phyloP scores from a whole-genome alignment of 345 rosid species.

The Pistacia vera region DNA sequence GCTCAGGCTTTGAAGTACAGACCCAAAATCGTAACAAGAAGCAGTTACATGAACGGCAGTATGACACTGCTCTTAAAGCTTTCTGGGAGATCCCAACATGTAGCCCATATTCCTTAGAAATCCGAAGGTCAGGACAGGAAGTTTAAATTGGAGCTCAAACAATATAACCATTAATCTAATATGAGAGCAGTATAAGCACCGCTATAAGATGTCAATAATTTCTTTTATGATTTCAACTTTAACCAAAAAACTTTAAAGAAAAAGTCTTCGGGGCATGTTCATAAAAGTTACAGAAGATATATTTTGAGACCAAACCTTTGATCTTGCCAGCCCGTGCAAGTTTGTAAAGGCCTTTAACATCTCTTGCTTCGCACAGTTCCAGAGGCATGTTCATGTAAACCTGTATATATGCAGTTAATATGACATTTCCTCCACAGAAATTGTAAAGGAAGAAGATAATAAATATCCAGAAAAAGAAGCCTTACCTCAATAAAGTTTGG shows the following conservation, averaged over 20 bases:
- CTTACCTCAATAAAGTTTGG: conserved; percentile 79
- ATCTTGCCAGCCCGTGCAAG: conserved; percentile 93
- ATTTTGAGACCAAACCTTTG: conserved; percentile 48
- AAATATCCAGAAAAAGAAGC: background rate
- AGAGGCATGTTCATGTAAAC: conserved; percentile 92
- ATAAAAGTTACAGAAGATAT: background rate
- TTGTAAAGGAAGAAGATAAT: background rate
- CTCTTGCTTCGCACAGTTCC: conserved; percentile 83
- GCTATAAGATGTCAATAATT: background rate
- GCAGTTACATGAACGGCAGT: background rate
- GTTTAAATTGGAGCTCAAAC: background rate
- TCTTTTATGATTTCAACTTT: background rate
- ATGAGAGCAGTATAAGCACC: background rate
- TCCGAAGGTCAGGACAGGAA: background rate
- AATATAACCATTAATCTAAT: background rate
- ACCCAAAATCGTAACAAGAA: background rate
- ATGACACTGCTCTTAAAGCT: background rate
- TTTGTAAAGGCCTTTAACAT: conserved; percentile 88
- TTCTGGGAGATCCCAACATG: background rate
- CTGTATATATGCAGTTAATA: conserved; percentile 32
- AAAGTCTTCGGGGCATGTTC: background rate
- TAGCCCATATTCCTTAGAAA: background rate
- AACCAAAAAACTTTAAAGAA: background rate
- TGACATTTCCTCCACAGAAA: conserved; percentile 4
- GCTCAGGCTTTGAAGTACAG: background rate